phyloP scores from a whole-genome alignment of 805 yeast species.

The Schwanniomyces vanrijiae region DNA sequence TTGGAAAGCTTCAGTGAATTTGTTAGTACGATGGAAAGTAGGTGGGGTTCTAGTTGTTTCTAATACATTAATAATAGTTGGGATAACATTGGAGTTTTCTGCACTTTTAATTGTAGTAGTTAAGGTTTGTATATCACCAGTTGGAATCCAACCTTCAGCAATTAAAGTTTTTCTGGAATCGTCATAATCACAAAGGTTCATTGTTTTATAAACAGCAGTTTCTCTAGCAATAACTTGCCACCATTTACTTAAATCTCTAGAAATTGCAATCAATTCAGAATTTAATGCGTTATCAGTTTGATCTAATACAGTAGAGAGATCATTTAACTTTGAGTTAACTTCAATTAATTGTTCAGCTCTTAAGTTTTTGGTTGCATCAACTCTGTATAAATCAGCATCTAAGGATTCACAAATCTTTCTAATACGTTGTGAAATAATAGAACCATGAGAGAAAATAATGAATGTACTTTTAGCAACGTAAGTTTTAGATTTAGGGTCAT shows the following conservation, averaged over 20 bases:
- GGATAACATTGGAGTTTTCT: constrained; percentile 51
- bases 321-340: constrained; percentile 27
- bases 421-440: constrained; percentile 66
- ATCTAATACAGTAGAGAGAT: constrained; percentile 33
- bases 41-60: constrained; percentile 88
- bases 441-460: constrained; percentile 90
- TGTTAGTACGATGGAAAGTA: constrained; percentile 91
- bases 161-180: constrained; percentile 81
- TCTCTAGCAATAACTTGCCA: constrained; percentile 62
- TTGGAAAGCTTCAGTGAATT: constrained; percentile 92
- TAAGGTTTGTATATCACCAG: constrained; percentile 66
- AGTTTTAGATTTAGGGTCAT: constrained; percentile 58
- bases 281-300: constrained; percentile 58
- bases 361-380: constrained; percentile 39
- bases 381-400: constrained; percentile 74
- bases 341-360: constrained; percentile 31
- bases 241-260: constrained; percentile 78
- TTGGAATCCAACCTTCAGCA: constrained; percentile 97
- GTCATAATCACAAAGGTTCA: constrained; percentile 80
- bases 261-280: constrained; percentile 76
- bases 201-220: constrained; percentile 73
- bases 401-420: constrained; percentile 85
- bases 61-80: constrained; percentile 54
- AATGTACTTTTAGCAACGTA: constrained; percentile 76
- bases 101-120: constrained; percentile 65